Evolutionary conservation across 2,329 filamentous ascomycete genomes (phyloP).

Genomic region (Penicillium sp.): DNA sequence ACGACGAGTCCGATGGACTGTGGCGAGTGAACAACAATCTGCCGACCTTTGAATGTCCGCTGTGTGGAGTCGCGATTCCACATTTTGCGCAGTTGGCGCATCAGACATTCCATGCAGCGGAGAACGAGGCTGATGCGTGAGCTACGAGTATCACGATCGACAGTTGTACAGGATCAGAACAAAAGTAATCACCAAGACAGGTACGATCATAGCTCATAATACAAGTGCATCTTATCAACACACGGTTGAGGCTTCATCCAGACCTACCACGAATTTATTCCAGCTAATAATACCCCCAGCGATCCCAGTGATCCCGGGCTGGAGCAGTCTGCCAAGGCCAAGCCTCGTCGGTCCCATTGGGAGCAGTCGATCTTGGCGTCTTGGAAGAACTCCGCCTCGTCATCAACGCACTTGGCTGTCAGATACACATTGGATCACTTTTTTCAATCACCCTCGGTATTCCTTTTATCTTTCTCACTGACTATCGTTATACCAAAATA

Average conservation of each 20-base stretch:
- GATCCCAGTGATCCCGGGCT: not conserved
- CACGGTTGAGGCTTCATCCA: not conserved
- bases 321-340: conserved; percentile 1
- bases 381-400: not conserved
- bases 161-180: not conserved
- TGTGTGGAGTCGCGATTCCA: conserved; percentile 53
- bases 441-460: not conserved
- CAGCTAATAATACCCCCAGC: too few relatives aligned
- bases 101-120: conserved; percentile 48
- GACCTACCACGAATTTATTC: not conserved
- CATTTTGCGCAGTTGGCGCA: conserved; percentile 56
- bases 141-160: not conserved
- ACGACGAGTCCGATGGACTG: conserved; percentile 26
- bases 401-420: not conserved
- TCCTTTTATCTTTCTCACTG: not conserved
- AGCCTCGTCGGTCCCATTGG: conserved; percentile 11
- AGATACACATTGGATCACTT: not conserved
- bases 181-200: not conserved
- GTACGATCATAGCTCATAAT: too few relatives aligned
- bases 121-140: not conserved
- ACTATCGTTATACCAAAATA: not conserved
- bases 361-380: conserved; percentile 23
- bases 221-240: not conserved
- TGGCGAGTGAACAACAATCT: conserved; percentile 14
- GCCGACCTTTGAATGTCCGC: conserved; percentile 41